Evolutionary conservation across 2,329 filamentous ascomycete genomes (phyloP), one percentile per base, ranked within the genome.

Genomic region (Colletotrichum paranaense): DNA sequence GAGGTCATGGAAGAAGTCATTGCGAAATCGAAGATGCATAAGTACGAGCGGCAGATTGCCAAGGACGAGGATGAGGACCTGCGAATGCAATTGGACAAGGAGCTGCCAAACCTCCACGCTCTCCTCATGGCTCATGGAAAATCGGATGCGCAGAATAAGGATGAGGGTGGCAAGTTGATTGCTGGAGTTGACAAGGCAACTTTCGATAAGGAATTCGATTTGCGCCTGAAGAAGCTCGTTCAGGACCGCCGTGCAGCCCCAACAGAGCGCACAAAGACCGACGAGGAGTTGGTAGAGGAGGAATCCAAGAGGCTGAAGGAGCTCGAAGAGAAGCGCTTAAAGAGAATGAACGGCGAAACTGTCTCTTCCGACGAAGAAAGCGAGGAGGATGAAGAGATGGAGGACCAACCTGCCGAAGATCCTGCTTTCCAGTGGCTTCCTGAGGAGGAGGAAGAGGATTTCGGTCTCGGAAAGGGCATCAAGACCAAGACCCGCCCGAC

Each of bases 1-100:
- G 97, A 99, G 82, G 94, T 99, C 62, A 98, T 98, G 94, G 93
- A 98, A 79, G 97, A 99, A 82, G 89, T 99, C 74, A 98, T 99
- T 76, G 94, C 95, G 74, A 99, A 99, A 84, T 98, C 96, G 1
- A 99, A 99, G 81, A 88, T 94, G 75, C 90, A 98, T 88, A 98
- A 98, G 49, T 95, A 96, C 80, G 95, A 98, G 84, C 92, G 97
- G 53, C 97, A 99, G 83, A 92, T 94, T 73, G 91, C 91, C 32
- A 98, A 98, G 80, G 97, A 98, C 74, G 95, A 97, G 62, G 97
- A 99, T 77, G 95, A 97, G 63, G 96, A 98, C 76, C 83, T 98
- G 67, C 90, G 95, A 72, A 92, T 92, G 72, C 91, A 95, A 81
- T 87, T 99, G 19, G 95, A 99, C 81, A 92, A 95, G 80, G 94